phyloP scores from a whole-genome alignment of 805 yeast genomes.

The Scheffersomyces stipitis region DNA sequence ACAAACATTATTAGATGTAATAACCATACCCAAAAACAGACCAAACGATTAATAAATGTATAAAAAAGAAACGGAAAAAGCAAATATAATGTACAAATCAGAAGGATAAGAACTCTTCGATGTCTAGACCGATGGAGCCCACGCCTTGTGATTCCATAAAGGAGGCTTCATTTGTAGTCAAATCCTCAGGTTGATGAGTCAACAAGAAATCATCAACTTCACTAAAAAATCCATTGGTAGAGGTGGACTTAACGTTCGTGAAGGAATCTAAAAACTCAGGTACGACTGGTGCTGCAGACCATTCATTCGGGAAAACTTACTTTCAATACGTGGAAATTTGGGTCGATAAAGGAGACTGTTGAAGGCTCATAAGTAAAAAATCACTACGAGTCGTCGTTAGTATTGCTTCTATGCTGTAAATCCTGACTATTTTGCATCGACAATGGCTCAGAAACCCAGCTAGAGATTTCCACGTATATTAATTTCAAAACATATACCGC shows the following conservation, averaged over 20 bases:
- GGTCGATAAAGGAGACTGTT: not conserved
- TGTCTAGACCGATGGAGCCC: constrained; percentile 19
- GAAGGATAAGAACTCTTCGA: constrained; percentile 33
- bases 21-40: not conserved
- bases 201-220: constrained; percentile 13
- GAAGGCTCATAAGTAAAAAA: constrained; percentile 1
- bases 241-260: constrained; percentile 1
- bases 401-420: constrained; percentile 38
- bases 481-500: constrained; percentile 14
- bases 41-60: constrained; percentile 7
- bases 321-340: constrained; percentile 11
- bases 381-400: too few species aligned
- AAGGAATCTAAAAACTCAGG: constrained; percentile 25
- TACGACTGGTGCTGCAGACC: constrained; percentile 45
- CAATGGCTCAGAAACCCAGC: too few species aligned
- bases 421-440: too few species aligned
- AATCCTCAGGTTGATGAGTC: constrained; percentile 5
- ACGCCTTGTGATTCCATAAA: constrained; percentile 1
- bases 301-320: constrained; percentile 4
- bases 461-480: constrained; percentile 23
- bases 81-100: constrained; percentile 6
- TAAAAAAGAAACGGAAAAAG: constrained; percentile 12
- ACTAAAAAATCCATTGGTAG: constrained; percentile 1
- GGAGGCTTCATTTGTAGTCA: constrained; percentile 1
- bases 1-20: not conserved